Evolutionary conservation across 2,329 filamentous ascomycete species (phyloP), one percentile per base, ranked within the genome.

Genomic region (Aspergillus proliferans): DNA sequence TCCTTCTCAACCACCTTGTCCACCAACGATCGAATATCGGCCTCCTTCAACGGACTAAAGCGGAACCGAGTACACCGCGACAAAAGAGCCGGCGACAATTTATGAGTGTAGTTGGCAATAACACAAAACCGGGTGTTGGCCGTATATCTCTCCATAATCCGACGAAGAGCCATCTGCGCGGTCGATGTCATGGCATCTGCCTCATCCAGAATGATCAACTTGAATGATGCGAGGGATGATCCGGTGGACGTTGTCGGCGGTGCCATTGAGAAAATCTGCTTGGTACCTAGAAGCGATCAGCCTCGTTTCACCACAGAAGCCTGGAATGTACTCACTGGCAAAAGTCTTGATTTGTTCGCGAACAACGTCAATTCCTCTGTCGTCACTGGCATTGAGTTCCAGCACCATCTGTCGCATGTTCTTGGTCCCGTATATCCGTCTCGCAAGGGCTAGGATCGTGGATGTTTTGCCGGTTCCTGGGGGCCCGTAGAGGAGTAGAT

Each of bases 151-250:
- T 98, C 93, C 93, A 98, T 98, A 65, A 98, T 97, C 43, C 93
- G 79, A 53, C 93, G 82, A 48, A 98, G 76, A 0, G 93, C 93
- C 92, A 98, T 98, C 71, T 98, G 93, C 5, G 93, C 93, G 0
- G 92, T 94, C 47, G 88, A 87, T n/a, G 93, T 98, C 93, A 98
- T 98, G 47, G 93, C 93, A 68, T 98, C 93, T n/a, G 93, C 93
- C 75, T 98, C 93, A 69, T 98, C 93, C 4, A 98, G 82, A 48
- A 98, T 88, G 65, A 98, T 97, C 58, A 98, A 83, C 75, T 98
- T 98, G 77, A 87, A 98, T 3, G 81, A 81, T 0, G 87, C 88
- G 22, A 92, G 71, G 4, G 72, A 71, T 5, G 74, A 71, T 10
- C 70, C 67, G 18, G 49, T 50, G 28, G 79, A 72, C 39, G 69